A percentile compares a stretch with the other conserved stretches of the same genome.
phyloP scores from a whole-genome alignment of 345 rosid genomes.

The Gossypium mustelinum region DNA sequence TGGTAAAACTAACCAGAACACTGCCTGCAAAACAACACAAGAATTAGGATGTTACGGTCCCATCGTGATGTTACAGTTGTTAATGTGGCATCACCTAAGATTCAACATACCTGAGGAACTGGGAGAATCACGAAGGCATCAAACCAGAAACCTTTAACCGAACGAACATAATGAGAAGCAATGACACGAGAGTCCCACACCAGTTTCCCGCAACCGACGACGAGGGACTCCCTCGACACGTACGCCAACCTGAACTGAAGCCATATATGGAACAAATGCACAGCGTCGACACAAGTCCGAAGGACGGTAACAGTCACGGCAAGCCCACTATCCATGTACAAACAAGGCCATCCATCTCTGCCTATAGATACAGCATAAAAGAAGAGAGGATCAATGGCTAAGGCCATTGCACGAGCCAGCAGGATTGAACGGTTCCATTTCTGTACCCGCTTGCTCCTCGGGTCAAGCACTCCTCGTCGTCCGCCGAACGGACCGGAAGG shows the following conservation, averaged over 20 bases:
- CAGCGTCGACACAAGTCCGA: conserved; percentile 45
- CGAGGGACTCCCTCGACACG: conserved; percentile 56
- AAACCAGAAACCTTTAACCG: conserved; percentile 51
- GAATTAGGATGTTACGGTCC: neutral
- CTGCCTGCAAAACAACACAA: conserved; percentile 24
- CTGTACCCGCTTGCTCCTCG: conserved; percentile 51
- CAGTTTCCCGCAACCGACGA: conserved; percentile 58
- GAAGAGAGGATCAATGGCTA: conserved; percentile 58
- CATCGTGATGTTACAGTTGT: too few species aligned
- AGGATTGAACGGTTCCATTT: conserved; percentile 44
- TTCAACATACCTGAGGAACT: conserved; percentile 46
- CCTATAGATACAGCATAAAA: conserved; percentile 45
- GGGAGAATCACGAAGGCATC: conserved; percentile 60
- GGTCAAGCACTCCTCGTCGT: conserved; percentile 34
- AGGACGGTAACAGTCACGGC: conserved; percentile 37
- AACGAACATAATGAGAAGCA: conserved; percentile 43
- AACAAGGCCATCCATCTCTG: conserved; percentile 39
- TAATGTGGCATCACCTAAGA: too few species aligned
- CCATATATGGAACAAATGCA: conserved; percentile 48
- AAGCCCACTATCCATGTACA: conserved; percentile 42
- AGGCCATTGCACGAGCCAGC: conserved; percentile 48
- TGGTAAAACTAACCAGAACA: conserved; percentile 38
- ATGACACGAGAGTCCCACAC: conserved; percentile 68
- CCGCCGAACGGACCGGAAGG: conserved; percentile 37
- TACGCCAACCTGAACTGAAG: conserved; percentile 60